Base-by-base conservation (phyloP, 352 stramenopile genomes). In the Chrysophaeum taylorii region DNA sequence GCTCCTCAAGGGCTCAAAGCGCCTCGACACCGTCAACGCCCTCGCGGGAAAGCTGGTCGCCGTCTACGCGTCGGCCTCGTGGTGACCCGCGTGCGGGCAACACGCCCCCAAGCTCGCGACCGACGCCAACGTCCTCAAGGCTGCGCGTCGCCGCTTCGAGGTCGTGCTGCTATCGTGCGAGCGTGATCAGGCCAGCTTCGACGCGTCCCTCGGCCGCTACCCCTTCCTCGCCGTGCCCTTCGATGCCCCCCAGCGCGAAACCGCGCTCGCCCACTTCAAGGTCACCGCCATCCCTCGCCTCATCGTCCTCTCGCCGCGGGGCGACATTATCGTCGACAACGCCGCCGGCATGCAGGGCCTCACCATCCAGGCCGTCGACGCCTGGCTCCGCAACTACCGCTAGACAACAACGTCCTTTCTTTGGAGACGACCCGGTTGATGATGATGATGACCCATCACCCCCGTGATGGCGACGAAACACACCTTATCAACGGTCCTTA, bases 271-370 rank as follows among this genome's bases (percentile, higher is more conserved):
- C 52, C 23, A 27, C 7, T 72, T 61, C 53, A 36, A 72, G 18
- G 68, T 72, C 7, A 48, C 37, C 7, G 68, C 50, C 31, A 72
- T 72, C 37, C 68, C 68, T 27, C 67, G 67, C 36, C 57, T 72
- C 42, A 68, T 68, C 48, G 50, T 72, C 38, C 67, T 72, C 33
- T 36, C 25, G 38, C 68, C 68, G 21, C 52, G 54, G n/a, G 68
- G 68, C 16, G n/a, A 12, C 38, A 57, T n/a, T 4, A 5, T 72
- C 38, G 31, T 39, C 38, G 50, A 72, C 36, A 72, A 69, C 57
- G 68, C 68, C 9, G 68, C 50, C 15, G 68, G 68, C 39, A 29
- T 61, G 36, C 48, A 36, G 0, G n/a, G n/a, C n/a, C 57, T 67
- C 21, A 48, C 37, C 35, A 29, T 23, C 27, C 21, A n/a, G 18